Evolutionary conservation across 2,329 filamentous ascomycete genomes (phyloP), one percentile per base, ranked within the genome.

Genomic region (Simplicillium sp.): DNA sequence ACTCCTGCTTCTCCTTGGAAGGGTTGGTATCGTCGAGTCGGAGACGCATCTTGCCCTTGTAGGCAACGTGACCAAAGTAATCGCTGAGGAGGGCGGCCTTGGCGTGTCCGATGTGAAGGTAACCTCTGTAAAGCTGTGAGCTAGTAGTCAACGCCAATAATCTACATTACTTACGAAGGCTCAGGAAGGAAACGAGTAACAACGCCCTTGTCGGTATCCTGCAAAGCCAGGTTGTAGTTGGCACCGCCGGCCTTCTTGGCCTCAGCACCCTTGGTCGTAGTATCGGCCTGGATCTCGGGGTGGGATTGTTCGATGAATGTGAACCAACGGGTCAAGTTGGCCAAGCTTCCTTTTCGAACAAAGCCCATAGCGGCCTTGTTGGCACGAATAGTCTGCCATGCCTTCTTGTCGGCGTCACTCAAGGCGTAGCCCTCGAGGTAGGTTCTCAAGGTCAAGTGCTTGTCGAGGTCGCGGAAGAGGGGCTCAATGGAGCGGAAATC

Each of bases 21-120:
- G 92, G 92, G 65, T 98, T 98, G 42, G 92, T 98, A 58, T 98
- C 92, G 59, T 98, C 92, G 56, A 98, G 92, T 45, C 92, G 85
- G 38, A 97, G 77, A 44, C 94, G 80, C 53, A 98, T 73, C 54
- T 84, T 94, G 54, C 92, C 92, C 45, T 90, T 82, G 71, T 94
- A 94, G 52, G 87, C 85, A 60, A 88, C 83, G 62, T 96, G 88
- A 35, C 88, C 90, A 53, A 97, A 97, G 72, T 94, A 97, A 61
- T 97, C 89, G 67, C 92, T 95, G 43, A 97, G 78, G 41, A 94
- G 73, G 6, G 88, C 88, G 25, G 88, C 88, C 67, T 97, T 97
- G 51, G 88, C 87, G 67, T 97, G 90, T 40, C 90, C 90, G 48
- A 96, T 94, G 66, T 96, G 90, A 35, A 96, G 78, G 59, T 94